A percentile compares a stretch with the other conserved stretches of the same genome.
Evolutionary conservation across 306 rosid species (phyloP).

Genomic region (Prunus dulcis): DNA sequence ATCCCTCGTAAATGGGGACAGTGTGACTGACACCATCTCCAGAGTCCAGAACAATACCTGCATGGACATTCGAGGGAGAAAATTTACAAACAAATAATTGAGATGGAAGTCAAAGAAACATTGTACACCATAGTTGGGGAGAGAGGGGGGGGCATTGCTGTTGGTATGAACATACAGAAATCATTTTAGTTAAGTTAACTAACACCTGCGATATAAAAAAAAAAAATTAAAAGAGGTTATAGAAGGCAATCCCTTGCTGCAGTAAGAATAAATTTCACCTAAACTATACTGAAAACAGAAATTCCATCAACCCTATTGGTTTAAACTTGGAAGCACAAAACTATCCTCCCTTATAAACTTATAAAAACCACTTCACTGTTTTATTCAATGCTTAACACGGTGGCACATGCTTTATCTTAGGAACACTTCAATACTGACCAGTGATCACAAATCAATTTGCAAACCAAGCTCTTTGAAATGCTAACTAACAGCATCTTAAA

Average conservation of each 20-base stretch:
- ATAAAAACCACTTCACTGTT: background rate
- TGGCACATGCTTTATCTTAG: background rate
- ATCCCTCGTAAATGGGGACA: slow-evolving; percentile 78
- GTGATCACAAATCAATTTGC: background rate
- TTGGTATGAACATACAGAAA: background rate
- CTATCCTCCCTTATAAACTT: background rate
- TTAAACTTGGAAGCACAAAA: background rate
- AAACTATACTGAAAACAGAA: background rate
- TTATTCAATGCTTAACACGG: background rate
- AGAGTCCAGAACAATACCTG: slow-evolving; percentile 83
- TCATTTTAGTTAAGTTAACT: background rate
- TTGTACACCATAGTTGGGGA: no score
- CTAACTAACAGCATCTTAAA: background rate
- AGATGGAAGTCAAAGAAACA: background rate
- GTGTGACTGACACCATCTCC: slow-evolving; percentile 94
- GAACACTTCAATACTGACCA: background rate
- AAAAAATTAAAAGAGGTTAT: background rate
- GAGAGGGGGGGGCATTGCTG: background rate
- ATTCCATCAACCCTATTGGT: background rate
- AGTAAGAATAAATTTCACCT: background rate
- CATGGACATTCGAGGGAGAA: slow-evolving; percentile 9
- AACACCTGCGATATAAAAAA: background rate
- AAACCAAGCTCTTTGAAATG: background rate
- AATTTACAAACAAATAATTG: background rate
- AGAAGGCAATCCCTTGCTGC: background rate